phyloP scores from a whole-genome alignment of 2,329 filamentous ascomycete species.

The Cryphonectria japonica region DNA sequence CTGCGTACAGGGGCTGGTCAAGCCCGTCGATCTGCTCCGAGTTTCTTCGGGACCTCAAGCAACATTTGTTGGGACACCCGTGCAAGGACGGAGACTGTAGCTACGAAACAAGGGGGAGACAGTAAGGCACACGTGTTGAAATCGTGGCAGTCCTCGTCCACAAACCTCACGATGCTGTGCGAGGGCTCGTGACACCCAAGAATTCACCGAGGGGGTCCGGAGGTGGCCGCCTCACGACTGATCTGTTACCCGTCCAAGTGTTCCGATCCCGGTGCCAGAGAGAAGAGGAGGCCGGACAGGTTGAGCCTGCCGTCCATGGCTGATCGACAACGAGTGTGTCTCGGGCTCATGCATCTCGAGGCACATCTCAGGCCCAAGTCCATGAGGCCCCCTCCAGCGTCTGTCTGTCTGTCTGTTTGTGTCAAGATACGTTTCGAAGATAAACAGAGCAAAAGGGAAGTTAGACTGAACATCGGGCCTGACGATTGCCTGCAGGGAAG shows the following conservation, averaged over 20 bases:
- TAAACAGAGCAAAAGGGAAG: not conserved
- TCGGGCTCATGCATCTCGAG: slow-evolving; percentile 5
- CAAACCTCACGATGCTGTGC: slow-evolving; percentile 1
- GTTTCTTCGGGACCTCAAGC: not conserved
- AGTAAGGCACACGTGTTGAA: slow-evolving; percentile 3
- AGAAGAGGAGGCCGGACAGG: not conserved
- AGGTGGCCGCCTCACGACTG: not conserved
- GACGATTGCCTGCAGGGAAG: not conserved
- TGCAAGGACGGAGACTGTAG: not conserved
- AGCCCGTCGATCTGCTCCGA: not conserved
- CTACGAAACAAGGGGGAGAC: not conserved
- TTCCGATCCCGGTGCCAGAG: not conserved
- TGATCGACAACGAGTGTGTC: not conserved
- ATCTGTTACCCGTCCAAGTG: not conserved
- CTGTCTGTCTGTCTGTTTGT: not conserved
- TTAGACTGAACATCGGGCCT: no score
- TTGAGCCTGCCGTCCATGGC: no score
- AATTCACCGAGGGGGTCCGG: not conserved
- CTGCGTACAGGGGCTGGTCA: not conserved
- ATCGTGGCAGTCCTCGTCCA: not conserved
- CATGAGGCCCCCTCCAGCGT: not conserved
- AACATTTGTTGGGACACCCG: no score
- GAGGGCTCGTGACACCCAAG: slow-evolving; percentile 1
- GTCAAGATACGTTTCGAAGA: not conserved
- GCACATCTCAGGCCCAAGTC: not conserved